Conservation (phyloP, 768 basidiomycete species). For the Mycena amicta region DNA sequence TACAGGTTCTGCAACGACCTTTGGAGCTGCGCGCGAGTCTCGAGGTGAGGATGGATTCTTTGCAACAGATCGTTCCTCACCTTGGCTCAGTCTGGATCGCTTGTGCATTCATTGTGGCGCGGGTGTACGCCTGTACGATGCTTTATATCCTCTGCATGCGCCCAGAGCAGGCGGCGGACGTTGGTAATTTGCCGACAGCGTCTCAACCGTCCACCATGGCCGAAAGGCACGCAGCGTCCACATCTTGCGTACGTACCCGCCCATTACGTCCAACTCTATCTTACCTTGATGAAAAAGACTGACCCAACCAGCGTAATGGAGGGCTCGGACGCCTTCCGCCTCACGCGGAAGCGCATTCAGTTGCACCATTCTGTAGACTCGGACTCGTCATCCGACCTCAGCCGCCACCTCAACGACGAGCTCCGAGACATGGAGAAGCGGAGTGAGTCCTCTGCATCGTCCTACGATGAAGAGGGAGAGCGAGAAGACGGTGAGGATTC, state of each 20-base stretch:
- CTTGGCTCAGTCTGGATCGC: conserved; percentile 16
- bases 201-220: neutral
- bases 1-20: neutral
- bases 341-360: conserved; percentile 14
- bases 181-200: too few species aligned
- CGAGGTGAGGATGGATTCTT: neutral
- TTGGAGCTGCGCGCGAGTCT: neutral
- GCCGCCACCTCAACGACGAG: conserved; percentile 15
- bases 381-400: conserved; percentile 13
- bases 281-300: too few species aligned
- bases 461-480: neutral
- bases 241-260: neutral
- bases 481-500: neutral
- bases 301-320: conserved; percentile 4
- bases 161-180: neutral
- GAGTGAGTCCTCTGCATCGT: neutral
- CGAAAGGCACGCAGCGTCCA: neutral
- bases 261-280: too few species aligned
- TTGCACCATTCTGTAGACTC: neutral
- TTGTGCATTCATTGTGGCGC: conserved; percentile 11
- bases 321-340: conserved; percentile 13
- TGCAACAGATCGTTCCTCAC: too few species aligned
- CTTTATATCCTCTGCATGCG: conserved; percentile 8
- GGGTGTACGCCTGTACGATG: conserved; percentile 15
- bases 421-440: conserved; percentile 3